phyloP scores from a whole-genome alignment of 1,139 yeast genomes.

The Zygoascus hellenicus region DNA sequence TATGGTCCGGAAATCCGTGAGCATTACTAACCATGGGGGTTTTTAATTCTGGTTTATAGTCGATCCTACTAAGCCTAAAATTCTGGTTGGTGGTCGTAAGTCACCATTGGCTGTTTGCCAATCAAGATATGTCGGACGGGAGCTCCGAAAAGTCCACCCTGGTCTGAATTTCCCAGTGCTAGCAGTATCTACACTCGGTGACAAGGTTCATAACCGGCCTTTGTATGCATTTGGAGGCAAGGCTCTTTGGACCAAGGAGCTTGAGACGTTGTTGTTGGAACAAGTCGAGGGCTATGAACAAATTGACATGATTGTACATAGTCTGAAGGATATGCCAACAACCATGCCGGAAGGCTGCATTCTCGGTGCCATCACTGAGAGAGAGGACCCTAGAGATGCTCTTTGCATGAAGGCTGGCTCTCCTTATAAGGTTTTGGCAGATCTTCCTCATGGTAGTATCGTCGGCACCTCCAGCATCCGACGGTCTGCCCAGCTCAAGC shows the following conservation, averaged over 20 bases:
- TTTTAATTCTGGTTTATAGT: conserved; percentile 4
- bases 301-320: conserved; percentile 87
- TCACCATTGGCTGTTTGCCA: conserved; percentile 84
- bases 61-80: conserved; percentile 18
- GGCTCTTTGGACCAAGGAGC: conserved; percentile 91
- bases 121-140: conserved; percentile 63
- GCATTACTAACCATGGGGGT: too few species aligned
- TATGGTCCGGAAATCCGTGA: too few species aligned
- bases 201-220: conserved; percentile 77
- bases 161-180: conserved; percentile 61
- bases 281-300: conserved; percentile 52
- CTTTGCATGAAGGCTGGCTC: conserved; percentile 71
- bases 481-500: conserved; percentile 74
- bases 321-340: conserved; percentile 94
- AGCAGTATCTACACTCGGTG: conserved; percentile 84
- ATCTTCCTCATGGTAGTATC: conserved; percentile 76
- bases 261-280: conserved; percentile 69
- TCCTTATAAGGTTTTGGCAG: conserved; percentile 55
- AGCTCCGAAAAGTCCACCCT: conserved; percentile 57
- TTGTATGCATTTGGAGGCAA: conserved; percentile 94
- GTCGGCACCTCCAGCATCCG: conserved; percentile 95
- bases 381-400: conserved; percentile 94
- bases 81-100: conserved; percentile 76
- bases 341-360: conserved; percentile 83
- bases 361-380: conserved; percentile 76